These are phyloP conservation scores for Ilex asprella DNA, from an alignment of 257 asterid species.

Conservation along the genomic window DNA sequence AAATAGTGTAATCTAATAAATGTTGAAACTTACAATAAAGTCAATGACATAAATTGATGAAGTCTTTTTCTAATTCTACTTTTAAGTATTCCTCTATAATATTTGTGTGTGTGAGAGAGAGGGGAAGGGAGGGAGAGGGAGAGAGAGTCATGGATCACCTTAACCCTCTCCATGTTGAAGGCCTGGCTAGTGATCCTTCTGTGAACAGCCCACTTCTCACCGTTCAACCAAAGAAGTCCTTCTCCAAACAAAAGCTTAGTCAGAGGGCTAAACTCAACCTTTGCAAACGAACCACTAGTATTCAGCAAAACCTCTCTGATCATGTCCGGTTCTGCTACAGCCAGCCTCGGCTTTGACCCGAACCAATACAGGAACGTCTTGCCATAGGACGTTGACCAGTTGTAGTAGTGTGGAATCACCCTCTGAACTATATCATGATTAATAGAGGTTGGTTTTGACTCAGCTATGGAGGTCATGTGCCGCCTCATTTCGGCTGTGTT, in stretches of 20 bases:
- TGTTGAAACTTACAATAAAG: too few relatives aligned
- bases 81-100: too few relatives aligned
- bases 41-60: too few relatives aligned
- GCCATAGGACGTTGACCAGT: conserved; percentile 39
- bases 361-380: conserved; percentile 41
- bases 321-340: conserved; percentile 30
- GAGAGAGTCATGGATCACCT: conserved; percentile 25
- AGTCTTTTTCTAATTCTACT: too few relatives aligned
- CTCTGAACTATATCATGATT: conserved; percentile 27
- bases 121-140: too few relatives aligned
- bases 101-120: too few relatives aligned
- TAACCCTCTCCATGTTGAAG: conserved; percentile 57
- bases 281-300: conserved; percentile 16
- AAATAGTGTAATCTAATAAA: too few relatives aligned
- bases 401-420: conserved; percentile 37
- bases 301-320: conserved; percentile 31
- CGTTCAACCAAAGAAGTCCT: conserved; percentile 45
- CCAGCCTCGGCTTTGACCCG: conserved; percentile 39
- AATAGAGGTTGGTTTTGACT: conserved; percentile 22
- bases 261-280: conserved; percentile 21
- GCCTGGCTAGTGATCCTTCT: conserved; percentile 53
- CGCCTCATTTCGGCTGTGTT: conserved; percentile 33
- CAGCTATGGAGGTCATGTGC: conserved; percentile 31
- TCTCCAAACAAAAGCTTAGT: conserved; percentile 42
- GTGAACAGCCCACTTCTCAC: conserved; percentile 56